These are phyloP conservation scores for Teunomyces stri DNA, from an alignment of 805 yeast genomes.

Conservation along the genomic window DNA sequence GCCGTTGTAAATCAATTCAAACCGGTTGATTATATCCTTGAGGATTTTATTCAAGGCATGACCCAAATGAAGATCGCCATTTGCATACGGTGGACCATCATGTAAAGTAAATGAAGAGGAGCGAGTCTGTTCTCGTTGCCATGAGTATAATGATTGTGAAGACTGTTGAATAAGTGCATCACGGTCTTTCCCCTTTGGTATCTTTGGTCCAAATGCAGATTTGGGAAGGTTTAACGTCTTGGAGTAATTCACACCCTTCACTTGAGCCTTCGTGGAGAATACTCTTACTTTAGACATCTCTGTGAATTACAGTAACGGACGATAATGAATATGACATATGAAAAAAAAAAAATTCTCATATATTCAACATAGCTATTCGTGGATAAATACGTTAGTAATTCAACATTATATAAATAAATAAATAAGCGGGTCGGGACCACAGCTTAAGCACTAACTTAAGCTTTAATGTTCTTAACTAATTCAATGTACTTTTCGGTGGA, in stretches of 20 bases:
- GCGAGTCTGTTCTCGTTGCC: conserved; percentile 44
- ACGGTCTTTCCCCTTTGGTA: conserved; percentile 51
- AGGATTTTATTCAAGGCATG: conserved; percentile 88
- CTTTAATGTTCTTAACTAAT: conserved; percentile 54
- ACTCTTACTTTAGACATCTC: neutral
- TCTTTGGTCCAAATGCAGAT: conserved; percentile 50
- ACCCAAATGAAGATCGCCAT: conserved; percentile 88
- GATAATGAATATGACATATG: neutral
- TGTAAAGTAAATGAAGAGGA: conserved; percentile 59
- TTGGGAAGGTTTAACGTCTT: conserved; percentile 62
- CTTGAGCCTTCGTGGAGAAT: neutral
- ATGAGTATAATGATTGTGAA: conserved; percentile 58
- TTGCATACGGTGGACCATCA: conserved; percentile 99
- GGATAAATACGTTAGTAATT: conserved; percentile 9
- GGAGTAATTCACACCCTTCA: conserved; percentile 31
- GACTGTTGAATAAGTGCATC: conserved; percentile 45
- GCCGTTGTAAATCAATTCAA: conserved; percentile 56
- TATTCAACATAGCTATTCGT: conserved; percentile 3
- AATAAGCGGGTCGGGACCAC: neutral
- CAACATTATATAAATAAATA: conserved; percentile 12
- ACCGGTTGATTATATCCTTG: conserved; percentile 82
- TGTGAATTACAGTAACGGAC: too few relatives aligned
- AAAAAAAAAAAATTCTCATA: neutral
- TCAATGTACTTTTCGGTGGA: conserved; percentile 71
- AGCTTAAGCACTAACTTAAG: conserved; percentile 6